Conservation (phyloP, 768 basidiomycete genomes). For the Kwoniella botswanensis region DNA sequence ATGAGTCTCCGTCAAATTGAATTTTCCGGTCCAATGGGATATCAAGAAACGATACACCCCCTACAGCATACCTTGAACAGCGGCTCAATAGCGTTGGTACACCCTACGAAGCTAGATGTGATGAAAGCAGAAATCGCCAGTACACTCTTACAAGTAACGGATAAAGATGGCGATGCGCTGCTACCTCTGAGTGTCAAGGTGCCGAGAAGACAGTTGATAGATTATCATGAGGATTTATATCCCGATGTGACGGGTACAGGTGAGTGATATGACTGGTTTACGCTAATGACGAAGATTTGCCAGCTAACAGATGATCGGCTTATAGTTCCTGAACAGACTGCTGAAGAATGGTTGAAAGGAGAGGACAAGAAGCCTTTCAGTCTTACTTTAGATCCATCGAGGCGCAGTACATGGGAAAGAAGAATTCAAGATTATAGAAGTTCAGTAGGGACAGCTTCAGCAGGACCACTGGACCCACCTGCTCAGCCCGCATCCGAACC, state of each 20-base stretch:
- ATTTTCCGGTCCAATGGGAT: conserved; percentile 42
- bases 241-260: conserved; percentile 44
- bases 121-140: conserved; percentile 59
- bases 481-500: neutral
- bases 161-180: conserved; percentile 52
- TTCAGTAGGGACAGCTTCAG: neutral
- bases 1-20: conserved; percentile 57
- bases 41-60: conserved; percentile 51
- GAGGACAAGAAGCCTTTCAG: conserved; percentile 30
- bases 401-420: conserved; percentile 36
- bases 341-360: conserved; percentile 37
- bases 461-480: neutral
- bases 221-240: conserved; percentile 58
- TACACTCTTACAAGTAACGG: conserved; percentile 44
- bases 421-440: conserved; percentile 9
- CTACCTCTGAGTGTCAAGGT: conserved; percentile 56
- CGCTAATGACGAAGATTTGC: neutral
- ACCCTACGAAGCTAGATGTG: conserved; percentile 47
- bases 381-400: conserved; percentile 42
- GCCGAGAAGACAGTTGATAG: conserved; percentile 57
- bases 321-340: conserved; percentile 38
- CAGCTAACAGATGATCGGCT: neutral
- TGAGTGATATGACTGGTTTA: conserved; percentile 16
- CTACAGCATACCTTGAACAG: conserved; percentile 44
- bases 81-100: conserved; percentile 46